Percentiles rank a stretch among this genome's conserved stretches.
phyloP scores from a whole-genome alignment of 2,329 filamentous ascomycete genomes.

The Trichoderma aggressivum region DNA sequence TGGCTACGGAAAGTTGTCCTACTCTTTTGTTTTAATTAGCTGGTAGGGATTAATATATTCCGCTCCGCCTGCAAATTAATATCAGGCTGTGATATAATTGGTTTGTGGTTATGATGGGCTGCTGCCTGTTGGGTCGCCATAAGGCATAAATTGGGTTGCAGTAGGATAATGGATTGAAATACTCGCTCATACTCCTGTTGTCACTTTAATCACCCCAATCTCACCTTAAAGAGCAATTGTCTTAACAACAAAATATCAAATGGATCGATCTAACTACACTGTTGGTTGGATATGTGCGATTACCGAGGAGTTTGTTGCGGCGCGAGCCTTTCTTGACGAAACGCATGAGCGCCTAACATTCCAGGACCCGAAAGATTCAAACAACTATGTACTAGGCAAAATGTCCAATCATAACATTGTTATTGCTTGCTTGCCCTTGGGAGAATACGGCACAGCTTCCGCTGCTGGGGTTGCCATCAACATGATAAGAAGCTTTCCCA shows the following conservation, averaged over 20 bases:
- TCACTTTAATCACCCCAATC: fast-evolving
- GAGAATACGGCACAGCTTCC: neutral
- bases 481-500: neutral
- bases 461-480: neutral
- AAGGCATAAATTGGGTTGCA: too few relatives aligned
- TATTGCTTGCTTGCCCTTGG: neutral
- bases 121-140: too few relatives aligned
- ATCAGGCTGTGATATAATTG: neutral
- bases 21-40: too few relatives aligned
- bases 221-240: too few relatives aligned
- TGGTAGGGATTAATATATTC: neutral
- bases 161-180: too few relatives aligned
- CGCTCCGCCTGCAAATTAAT: neutral
- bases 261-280: neutral
- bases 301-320: neutral
- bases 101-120: too few relatives aligned
- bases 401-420: neutral
- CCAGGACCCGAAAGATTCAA: neutral
- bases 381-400: neutral
- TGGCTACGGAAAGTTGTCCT: too few relatives aligned
- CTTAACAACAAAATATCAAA: too few relatives aligned
- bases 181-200: neutral
- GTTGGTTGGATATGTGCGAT: neutral
- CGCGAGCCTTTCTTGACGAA: neutral
- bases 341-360: neutral